Base-by-base conservation (phyloP, 257 asterid species). In the Petrea volubilis region DNA sequence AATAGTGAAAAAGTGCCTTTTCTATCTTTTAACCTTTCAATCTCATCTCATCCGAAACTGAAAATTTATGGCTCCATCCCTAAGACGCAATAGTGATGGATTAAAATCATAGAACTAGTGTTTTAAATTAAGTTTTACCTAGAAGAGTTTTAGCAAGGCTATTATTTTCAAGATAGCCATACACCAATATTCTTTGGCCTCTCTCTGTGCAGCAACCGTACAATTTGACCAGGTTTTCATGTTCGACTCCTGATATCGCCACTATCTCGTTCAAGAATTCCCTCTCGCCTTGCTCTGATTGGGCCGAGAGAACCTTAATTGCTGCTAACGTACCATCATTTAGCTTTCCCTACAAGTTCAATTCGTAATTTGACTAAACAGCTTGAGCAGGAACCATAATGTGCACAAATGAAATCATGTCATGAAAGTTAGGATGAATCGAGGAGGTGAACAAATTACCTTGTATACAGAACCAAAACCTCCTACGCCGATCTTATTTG, bases 401-500 rank as follows among this genome's bases (percentile, higher is more conserved):
- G 17, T 17, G 69, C 34, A 18, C n/a, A 27, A 58, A 18, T 61
- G 25, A 80, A 43, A 58, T 61, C 58, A 10, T 36, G 49, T 38
- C 47, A 25, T 18, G 13, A n/a, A 34, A 62, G 33, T 53, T 46
- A 34, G 24, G 69, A 46, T 59, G 47, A 46, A 50, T 3, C 20
- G 15, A 64, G 15, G 61, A 61, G 58, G 67, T 25, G 25, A 17
- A 15, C 11, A 29, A 31, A 60, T 49, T 82, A 90, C 97, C 96
- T 88, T 90, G 85, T 80, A 93, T 40, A 93, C 96, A 1, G 88
- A 83, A 78, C 98, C 98, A 67, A 93, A 90, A 23, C 98, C 98
- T 53, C 98, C 97, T 80, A 75, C 71, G n/a, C 98, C 98, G 23
- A 93, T 87, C 84, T 86, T 90, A 62, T 90, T 93, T 24, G 77